Conservation (phyloP, 805 yeast species). For the Blastobotrys terrestris region DNA sequence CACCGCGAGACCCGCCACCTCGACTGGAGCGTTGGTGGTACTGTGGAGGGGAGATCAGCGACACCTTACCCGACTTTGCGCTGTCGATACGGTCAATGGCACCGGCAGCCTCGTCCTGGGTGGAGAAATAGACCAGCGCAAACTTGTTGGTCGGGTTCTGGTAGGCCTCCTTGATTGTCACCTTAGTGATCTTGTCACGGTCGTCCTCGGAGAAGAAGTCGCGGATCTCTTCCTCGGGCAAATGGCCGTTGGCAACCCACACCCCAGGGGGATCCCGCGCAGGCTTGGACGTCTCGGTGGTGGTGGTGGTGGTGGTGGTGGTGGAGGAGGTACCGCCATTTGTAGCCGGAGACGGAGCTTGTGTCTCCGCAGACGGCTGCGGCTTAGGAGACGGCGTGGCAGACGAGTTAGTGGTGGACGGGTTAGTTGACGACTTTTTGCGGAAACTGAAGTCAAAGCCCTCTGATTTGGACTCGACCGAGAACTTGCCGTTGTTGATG, state of each 20-base stretch:
- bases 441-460: conserved; percentile 63
- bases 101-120: conserved; percentile 31
- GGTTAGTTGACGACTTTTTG: conserved; percentile 10
- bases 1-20: not conserved
- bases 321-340: not conserved
- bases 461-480: conserved; percentile 45
- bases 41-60: conserved; percentile 15
- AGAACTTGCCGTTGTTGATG: conserved; percentile 43
- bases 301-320: not conserved
- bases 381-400: conserved; percentile 2
- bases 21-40: not conserved
- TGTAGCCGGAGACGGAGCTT: not conserved
- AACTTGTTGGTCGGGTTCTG: conserved; percentile 26
- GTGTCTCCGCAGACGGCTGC: conserved; percentile 2
- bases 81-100: conserved; percentile 32
- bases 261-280: conserved; percentile 29
- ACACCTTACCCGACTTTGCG: conserved; percentile 27
- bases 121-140: conserved; percentile 33
- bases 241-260: conserved; percentile 35
- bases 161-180: conserved; percentile 24
- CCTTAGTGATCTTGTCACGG: conserved; percentile 26
- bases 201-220: conserved; percentile 30
- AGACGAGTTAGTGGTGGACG: conserved; percentile 1
- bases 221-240: conserved; percentile 28
- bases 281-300: not conserved